Conservation (phyloP, 108 stramenopile genomes). For the Pseudonitzschia delicatissima region DNA sequence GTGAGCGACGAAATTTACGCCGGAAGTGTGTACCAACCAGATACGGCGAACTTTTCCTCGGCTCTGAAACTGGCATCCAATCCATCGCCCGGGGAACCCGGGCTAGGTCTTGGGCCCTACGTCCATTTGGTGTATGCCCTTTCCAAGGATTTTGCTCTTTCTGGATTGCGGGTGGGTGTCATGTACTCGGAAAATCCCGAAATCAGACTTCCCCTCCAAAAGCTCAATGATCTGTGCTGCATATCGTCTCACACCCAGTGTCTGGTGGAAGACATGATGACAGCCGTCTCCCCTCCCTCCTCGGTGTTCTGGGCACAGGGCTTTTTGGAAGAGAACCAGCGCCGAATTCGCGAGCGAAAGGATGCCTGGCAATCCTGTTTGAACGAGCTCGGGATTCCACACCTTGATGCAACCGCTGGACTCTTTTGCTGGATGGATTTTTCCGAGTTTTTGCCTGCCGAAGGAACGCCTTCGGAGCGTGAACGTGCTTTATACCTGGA, state of each 20-base stretch:
- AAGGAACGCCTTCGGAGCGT: constrained; percentile 45
- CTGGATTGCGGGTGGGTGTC: constrained; percentile 81
- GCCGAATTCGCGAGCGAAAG: constrained; percentile 49
- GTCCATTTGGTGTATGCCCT: constrained; percentile 82
- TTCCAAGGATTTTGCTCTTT: constrained; percentile 87
- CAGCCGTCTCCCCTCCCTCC: background rate
- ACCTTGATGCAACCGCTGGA: constrained; percentile 64
- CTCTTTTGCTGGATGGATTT: constrained; percentile 87
- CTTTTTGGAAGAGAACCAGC: constrained; percentile 54
- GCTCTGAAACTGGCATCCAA: constrained; percentile 55
- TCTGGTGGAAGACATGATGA: constrained; percentile 66
- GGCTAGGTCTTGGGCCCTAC: constrained; percentile 69
- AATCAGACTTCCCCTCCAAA: constrained; percentile 70
- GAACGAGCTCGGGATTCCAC: constrained; percentile 63
- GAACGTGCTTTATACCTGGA: constrained; percentile 72
- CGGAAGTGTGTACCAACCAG: constrained; percentile 58
- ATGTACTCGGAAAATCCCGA: constrained; percentile 75
- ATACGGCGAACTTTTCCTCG: constrained; percentile 49
- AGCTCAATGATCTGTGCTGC: constrained; percentile 82
- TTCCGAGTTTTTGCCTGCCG: constrained; percentile 57
- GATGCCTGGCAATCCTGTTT: constrained; percentile 50
- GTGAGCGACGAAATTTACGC: constrained; percentile 89
- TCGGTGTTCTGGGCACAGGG: constrained; percentile 43
- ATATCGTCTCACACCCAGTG: constrained; percentile 79
- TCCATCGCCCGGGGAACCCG: constrained; percentile 8